These are phyloP conservation scores for Phytophthora citrophthora DNA, from an alignment of 352 stramenopile genomes.

Conservation along the genomic window DNA sequence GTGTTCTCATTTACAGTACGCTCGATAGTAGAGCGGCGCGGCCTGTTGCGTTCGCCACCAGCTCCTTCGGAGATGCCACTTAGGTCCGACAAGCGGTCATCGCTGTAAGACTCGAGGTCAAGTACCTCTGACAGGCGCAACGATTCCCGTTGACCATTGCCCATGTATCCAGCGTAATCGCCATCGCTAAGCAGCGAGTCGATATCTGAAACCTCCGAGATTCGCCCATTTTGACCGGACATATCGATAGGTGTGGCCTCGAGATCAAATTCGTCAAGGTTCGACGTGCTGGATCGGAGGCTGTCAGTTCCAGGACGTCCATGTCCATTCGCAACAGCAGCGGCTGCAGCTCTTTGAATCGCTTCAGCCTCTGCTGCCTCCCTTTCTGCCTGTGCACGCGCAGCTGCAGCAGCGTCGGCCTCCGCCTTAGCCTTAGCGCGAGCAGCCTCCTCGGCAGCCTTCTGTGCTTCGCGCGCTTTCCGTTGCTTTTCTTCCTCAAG, in stretches of 20 bases:
- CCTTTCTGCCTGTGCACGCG: conserved; percentile 35
- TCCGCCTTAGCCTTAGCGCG: conserved; percentile 42
- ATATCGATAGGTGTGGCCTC: conserved; percentile 46
- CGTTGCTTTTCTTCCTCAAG: conserved; percentile 57
- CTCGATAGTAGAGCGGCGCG: conserved; percentile 37
- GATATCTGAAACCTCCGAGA: conserved; percentile 75
- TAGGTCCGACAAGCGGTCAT: conserved; percentile 61
- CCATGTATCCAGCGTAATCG: conserved; percentile 64
- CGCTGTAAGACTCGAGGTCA: conserved; percentile 66
- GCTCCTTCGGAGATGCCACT: conserved; percentile 62
- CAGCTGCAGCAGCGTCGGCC: conserved; percentile 32
- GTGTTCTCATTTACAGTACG: conserved; percentile 42
- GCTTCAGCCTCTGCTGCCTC: conserved; percentile 39
- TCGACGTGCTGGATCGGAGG: conserved; percentile 42
- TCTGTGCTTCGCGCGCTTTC: conserved; percentile 37
- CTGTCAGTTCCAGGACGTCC: conserved; percentile 32
- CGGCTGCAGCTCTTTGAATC: conserved; percentile 32
- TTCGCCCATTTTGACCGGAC: conserved; percentile 48
- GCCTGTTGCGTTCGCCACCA: conserved; percentile 20
- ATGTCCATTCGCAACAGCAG: conserved; percentile 39
- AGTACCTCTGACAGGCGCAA: conserved; percentile 81
- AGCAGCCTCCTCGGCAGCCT: conserved; percentile 44
- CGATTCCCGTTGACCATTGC: conserved; percentile 60
- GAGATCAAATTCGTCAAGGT: conserved; percentile 80
- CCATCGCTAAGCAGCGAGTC: conserved; percentile 66